Evolutionary conservation across 75 land plant genomes (phyloP), one percentile per base, ranked within the genome.

Genomic region (Larix kaempferi): DNA sequence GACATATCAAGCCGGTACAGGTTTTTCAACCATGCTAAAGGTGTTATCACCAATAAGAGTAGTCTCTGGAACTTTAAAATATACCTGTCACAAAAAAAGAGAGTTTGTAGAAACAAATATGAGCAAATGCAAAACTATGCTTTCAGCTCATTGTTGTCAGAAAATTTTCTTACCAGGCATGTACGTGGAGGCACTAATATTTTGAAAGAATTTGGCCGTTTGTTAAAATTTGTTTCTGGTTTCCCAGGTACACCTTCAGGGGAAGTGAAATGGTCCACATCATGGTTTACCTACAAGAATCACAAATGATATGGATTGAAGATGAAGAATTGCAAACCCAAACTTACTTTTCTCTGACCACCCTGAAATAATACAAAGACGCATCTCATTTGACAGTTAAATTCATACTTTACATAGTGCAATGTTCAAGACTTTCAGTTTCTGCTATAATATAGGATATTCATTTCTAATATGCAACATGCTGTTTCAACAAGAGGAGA

Each of bases 211-310:
- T 92, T 89, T n/a, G 99, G 99, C 3, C 99, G 98, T 74, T 91
- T 92, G 85, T 97, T 97, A 81, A 92, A 97, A 84, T 97, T 92
- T n/a, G 99, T 94, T 71, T 92, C 95, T 55, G 99, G 95, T 57
- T 82, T 89, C 57, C 99, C 99, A 61, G 93, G 95, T 62, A 83
- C 84, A 22, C 99, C 99, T 89, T 97, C 99, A 0, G 98, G 98
- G n/a, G 78, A 79, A 58, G 99, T 97, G 78, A 94, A 97, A 86
- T 97, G 98, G 72, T 94, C 99, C 19, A 80, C 85, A 77, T 89
- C 90, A 83, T 97, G 98, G 8, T 87, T 95, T 75, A 97, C 95
- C 99, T 96, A 78, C 56, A 71, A 25, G 62, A 59, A 5, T 56
- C 10, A 78, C 21, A 60, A 55, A 14, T 14, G 10, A 56, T n/a